Base-by-base conservation (phyloP, 2,329 filamentous ascomycete genomes). In the Fusarium incarnatum region DNA sequence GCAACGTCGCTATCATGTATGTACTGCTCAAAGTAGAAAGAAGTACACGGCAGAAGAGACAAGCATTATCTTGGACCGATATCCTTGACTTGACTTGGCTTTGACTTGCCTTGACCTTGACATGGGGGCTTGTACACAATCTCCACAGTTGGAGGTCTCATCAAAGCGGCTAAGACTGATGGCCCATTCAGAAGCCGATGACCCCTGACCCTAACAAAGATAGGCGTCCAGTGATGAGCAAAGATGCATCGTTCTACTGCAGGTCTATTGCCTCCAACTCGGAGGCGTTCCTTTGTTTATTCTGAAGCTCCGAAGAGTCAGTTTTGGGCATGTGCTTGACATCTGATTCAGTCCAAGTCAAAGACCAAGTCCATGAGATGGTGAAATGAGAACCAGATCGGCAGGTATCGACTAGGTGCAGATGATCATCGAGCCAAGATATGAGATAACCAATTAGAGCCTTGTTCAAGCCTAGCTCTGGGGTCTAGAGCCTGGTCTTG, bases 11-110 rank as follows among this genome's bases (percentile, higher is more conserved):
- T 40, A 42, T 46, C 49, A 44, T 15, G 50, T 37, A 53, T 44
- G 45, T 50, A 37, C 45, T 60, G 41, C 32, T 45, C 45, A 49
- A 48, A 54, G 37, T 54, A 58, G 53, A 58, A 42, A 60, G 53
- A 58, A 42, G 44, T 41, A 70, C 27, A 49, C 34, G 55, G 18
- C 23, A 52, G 15, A 23, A 55, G 20, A 49, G 42, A 62, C 63
- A 71, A 60, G 67, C 68, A 68, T 71, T 22, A 22, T 49, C 64
- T 70, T 67, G 44, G 56, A 56, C 28, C 44, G 58, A 72, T 65
- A 60, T 65, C 53, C 22, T n/a, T 53, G 25, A 18, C 49, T 53
- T 42, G 47, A 50, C 47, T 37, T 49, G 47, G 30, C 28, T 34
- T 47, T 52, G 25, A 22, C 49, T 53, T 53, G 47, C 13, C 47